Evolutionary conservation across 352 stramenopile genomes (phyloP), one percentile per base, ranked within the genome.

Genomic region (Phytophthora macrochlamydospora): DNA sequence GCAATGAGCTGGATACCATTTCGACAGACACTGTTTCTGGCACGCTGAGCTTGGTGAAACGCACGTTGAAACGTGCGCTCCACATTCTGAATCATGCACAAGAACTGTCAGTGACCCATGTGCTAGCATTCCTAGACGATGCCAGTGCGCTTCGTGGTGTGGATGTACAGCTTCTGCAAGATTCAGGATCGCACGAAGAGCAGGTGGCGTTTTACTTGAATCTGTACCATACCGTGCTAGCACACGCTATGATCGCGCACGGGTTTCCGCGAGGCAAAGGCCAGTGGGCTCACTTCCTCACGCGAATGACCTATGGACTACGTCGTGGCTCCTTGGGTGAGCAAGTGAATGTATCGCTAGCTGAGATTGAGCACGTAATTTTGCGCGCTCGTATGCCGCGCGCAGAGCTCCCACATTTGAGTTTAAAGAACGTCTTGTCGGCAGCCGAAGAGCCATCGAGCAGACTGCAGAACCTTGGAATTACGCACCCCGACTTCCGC

Each of bases 161-260:
- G 46, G 75, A 95, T 54, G 51, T 94, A 31, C n/a, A 74, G 7
- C 33, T 59, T 0, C 42, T 93, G 2, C 63, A 89, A 9, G 60
- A 67, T 14, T 71, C 51, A 9, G 67, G 60, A 2, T 79, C 71
- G 4, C 83, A 94, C 29, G 87, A 95, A 65, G 72, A 90, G 14
- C 79, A 89, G 18, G 46, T 94, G 1, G 62, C 78, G 7, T 93
- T 95, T 46, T 94, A 89, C 46, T 66, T 95, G 50, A 95, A 95
- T 57, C 44, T 95, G 54, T 93, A 92, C 46, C 84, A 94, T 50
- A 72, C 75, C 1, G 64, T 95, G n/a, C 61, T 92, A 2, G 83
- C 84, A 4, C 87, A 95, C 54, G 85, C 84, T 9, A 90, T 92
- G 78, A 88, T 92, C 49, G 70, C 79, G 2, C 73, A 89, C 56